These are phyloP conservation scores for Volvox reticuliferus DNA, from an alignment of 139 green algal species.

Conservation along the genomic window DNA sequence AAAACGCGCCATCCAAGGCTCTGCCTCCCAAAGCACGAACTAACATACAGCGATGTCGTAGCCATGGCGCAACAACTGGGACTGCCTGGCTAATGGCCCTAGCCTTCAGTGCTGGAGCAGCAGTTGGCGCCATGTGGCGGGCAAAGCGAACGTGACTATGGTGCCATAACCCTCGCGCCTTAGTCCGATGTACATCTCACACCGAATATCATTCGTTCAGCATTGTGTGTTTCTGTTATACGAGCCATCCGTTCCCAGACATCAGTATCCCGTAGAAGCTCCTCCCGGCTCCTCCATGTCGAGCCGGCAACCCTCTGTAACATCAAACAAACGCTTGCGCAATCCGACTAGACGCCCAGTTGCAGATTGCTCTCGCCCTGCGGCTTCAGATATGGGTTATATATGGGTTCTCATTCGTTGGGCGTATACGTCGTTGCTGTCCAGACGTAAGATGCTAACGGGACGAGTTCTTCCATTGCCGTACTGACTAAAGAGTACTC, in stretches of 20 bases:
- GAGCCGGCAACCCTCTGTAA: too few relatives aligned
- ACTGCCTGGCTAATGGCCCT: not conserved
- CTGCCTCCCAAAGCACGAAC: not conserved
- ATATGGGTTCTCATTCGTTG: conserved; percentile 80
- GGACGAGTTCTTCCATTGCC: conserved; percentile 83
- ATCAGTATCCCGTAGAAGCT: too few relatives aligned
- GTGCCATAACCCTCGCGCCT: not conserved
- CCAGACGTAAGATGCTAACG: conserved; percentile 92
- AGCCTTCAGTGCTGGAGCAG: not conserved
- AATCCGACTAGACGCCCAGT: not conserved
- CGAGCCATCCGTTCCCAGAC: too few relatives aligned
- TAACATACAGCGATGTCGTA: not conserved
- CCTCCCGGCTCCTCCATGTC: too few relatives aligned
- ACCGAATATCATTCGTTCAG: not conserved
- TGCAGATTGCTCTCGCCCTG: conserved; percentile 74
- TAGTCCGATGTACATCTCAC: not conserved
- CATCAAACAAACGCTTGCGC: too few relatives aligned
- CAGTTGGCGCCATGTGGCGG: not conserved
- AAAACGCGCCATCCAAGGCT: not conserved
- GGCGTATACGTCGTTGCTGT: conserved; percentile 88
- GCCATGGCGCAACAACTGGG: not conserved
- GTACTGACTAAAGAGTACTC: conserved; percentile 84
- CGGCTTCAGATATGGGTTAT: conserved; percentile 90
- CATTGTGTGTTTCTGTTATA: too few relatives aligned
- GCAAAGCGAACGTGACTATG: not conserved